Conservation (phyloP, 1,284 basidiomycete genomes). For the Cutaneotrichosporon cutaneum region DNA sequence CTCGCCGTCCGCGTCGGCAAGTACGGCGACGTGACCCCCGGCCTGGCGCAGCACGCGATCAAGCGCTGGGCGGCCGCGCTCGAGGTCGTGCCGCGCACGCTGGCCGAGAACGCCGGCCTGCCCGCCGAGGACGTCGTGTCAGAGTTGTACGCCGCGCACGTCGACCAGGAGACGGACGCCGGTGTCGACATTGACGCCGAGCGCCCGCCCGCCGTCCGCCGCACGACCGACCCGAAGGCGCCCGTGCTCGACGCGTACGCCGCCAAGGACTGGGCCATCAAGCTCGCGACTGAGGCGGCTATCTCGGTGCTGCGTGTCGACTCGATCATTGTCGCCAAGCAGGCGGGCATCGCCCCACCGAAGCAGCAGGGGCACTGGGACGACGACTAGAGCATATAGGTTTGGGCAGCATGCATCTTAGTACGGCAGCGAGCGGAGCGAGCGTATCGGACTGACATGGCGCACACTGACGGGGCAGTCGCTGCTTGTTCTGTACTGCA, state of each 20-base stretch:
- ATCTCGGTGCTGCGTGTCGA: constrained; percentile 92
- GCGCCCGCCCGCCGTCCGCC: constrained; percentile 34
- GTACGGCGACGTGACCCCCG: constrained; percentile 85
- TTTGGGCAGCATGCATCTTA: constrained; percentile 8
- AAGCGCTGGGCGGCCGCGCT: constrained; percentile 85
- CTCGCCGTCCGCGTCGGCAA: constrained; percentile 77
- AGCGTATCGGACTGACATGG: too few relatives aligned
- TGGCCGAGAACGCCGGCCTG: constrained; percentile 95
- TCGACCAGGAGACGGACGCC: constrained; percentile 56
- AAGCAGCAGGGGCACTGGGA: constrained; percentile 56
- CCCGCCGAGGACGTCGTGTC: constrained; percentile 91
- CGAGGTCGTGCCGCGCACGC: constrained; percentile 87
- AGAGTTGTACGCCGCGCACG: constrained; percentile 84
- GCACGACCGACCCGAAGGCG: constrained; percentile 20
- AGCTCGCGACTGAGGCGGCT: constrained; percentile 77
- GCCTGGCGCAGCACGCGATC: constrained; percentile 91
- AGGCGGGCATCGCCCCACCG: constrained; percentile 64
- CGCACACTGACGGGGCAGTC: too few relatives aligned
- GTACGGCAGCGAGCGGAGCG: neutral
- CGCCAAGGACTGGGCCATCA: constrained; percentile 54
- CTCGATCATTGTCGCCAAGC: constrained; percentile 96
- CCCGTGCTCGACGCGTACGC: constrained; percentile 47
- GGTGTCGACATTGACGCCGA: constrained; percentile 87
- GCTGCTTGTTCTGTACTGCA: too few relatives aligned
- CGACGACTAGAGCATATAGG: constrained; percentile 45